phyloP scores from a whole-genome alignment of 2,329 filamentous ascomycete genomes.

The Akanthomyces dipterigenus region DNA sequence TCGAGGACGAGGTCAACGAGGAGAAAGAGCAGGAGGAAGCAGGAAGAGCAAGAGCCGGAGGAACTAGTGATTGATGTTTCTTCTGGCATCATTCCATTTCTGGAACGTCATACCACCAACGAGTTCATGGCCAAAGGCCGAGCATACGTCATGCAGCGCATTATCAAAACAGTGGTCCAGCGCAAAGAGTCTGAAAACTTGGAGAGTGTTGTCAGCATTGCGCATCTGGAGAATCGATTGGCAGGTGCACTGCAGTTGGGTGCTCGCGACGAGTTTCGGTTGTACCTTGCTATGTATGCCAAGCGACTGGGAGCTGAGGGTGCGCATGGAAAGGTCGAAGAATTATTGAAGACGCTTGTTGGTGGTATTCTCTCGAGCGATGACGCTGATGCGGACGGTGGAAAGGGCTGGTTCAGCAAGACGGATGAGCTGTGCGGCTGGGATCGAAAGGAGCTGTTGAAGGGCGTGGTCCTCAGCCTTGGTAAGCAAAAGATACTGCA shows the following conservation, averaged over 20 bases:
- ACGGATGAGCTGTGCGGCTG: conserved; percentile 79
- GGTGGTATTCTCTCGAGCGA: conserved; percentile 58
- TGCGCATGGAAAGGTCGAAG: conserved; percentile 81
- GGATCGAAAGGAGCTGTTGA: conserved; percentile 80
- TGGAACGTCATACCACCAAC: conserved; percentile 91
- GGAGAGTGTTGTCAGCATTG: conserved; percentile 85
- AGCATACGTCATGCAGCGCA: conserved; percentile 81
- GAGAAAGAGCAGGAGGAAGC: conserved; percentile 21
- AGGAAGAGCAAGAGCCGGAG: conserved; percentile 36
- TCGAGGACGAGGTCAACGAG: conserved; percentile 23
- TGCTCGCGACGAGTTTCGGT: conserved; percentile 83
- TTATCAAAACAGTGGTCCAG: conserved; percentile 82
- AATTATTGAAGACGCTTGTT: conserved; percentile 74
- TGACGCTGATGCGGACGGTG: conserved; percentile 36
- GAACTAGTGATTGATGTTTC: conserved; percentile 54
- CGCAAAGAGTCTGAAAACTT: conserved; percentile 89
- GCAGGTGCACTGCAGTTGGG: conserved; percentile 80
- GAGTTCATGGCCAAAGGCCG: conserved; percentile 88
- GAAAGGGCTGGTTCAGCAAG: conserved; percentile 56
- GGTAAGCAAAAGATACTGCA: conserved; percentile 51
- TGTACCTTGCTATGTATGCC: conserved; percentile 97
- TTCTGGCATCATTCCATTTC: conserved; percentile 83
- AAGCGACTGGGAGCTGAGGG: conserved; percentile 92
- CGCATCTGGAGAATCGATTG: conserved; percentile 90
- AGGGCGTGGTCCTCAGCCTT: conserved; percentile 85